A percentile compares a stretch with the other conserved stretches of the same genome.
phyloP scores from a whole-genome alignment of 306 rosid genomes.

The barrel medic (Medicago truncatula) region DNA sequence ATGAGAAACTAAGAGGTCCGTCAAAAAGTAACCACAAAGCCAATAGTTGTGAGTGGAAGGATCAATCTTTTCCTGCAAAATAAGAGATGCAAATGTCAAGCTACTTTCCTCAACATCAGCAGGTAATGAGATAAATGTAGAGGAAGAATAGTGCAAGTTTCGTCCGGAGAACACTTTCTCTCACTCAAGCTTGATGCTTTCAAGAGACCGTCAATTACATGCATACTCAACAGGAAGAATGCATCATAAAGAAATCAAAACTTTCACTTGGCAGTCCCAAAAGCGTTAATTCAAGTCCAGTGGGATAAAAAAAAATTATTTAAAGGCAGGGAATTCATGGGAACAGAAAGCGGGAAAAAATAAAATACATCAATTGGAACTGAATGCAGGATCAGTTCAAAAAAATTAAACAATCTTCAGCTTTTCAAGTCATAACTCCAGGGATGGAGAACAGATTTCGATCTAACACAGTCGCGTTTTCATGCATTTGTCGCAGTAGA shows the following conservation, averaged over 20 bases:
- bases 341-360: neutral
- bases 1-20: constrained; percentile 19
- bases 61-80: constrained; percentile 51
- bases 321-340: neutral
- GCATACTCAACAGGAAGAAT: constrained; percentile 10
- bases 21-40: constrained; percentile 35
- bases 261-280: constrained; percentile 1
- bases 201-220: constrained; percentile 16
- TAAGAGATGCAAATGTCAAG: constrained; percentile 33
- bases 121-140: constrained; percentile 16
- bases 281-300: constrained; percentile 6
- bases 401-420: too few relatives aligned
- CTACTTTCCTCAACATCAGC: constrained; percentile 24
- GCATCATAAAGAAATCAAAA: constrained; percentile 25
- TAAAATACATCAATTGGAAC: neutral
- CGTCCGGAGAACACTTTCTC: neutral
- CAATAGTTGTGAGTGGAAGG: constrained; percentile 33
- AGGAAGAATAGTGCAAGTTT: constrained; percentile 22
- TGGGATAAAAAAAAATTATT: neutral
- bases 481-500: neutral
- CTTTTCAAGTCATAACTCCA: too few relatives aligned
- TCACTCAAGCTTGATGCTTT: constrained; percentile 24
- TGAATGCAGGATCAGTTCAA: too few relatives aligned
- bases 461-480: too few relatives aligned
- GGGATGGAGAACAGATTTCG: too few relatives aligned